Evolutionary conservation across 352 stramenopile species (phyloP).

Genomic region (Peronospora farinosa): DNA sequence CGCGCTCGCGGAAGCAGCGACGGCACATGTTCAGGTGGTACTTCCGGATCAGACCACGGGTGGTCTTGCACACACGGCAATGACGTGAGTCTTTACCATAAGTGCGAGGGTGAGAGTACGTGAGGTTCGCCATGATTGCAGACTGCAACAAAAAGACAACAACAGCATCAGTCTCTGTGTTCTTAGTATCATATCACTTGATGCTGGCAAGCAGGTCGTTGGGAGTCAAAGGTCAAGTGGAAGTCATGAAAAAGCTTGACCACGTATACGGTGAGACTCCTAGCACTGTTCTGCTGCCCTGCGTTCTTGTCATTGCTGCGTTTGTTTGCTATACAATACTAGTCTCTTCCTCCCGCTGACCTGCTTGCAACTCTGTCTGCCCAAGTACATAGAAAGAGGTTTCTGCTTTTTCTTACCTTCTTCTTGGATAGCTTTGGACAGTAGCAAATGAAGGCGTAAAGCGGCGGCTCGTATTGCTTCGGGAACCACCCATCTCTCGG

Average conservation of each 20-base stretch:
- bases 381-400: too few species aligned
- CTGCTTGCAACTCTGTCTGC: not conserved
- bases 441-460: constrained; percentile 61
- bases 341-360: not conserved
- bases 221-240: not conserved
- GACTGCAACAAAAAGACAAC: constrained; percentile 20
- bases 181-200: not conserved
- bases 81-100: constrained; percentile 89
- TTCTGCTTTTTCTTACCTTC: constrained; percentile 42
- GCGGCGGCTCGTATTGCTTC: constrained; percentile 34
- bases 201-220: constrained; percentile 4
- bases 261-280: too few species aligned
- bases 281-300: too few species aligned
- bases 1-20: constrained; percentile 93
- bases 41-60: constrained; percentile 92
- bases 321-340: constrained; percentile 1
- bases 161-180: constrained; percentile 14
- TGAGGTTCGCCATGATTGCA: constrained; percentile 87
- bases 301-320: constrained; percentile 1
- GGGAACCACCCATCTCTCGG: constrained; percentile 32
- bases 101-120: constrained; percentile 79
- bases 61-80: constrained; percentile 88
- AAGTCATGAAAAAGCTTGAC: too few species aligned
- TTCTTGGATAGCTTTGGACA: constrained; percentile 87
- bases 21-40: constrained; percentile 95